phyloP scores from a whole-genome alignment of 139 green algal genomes.

The Eudorina sp. region DNA sequence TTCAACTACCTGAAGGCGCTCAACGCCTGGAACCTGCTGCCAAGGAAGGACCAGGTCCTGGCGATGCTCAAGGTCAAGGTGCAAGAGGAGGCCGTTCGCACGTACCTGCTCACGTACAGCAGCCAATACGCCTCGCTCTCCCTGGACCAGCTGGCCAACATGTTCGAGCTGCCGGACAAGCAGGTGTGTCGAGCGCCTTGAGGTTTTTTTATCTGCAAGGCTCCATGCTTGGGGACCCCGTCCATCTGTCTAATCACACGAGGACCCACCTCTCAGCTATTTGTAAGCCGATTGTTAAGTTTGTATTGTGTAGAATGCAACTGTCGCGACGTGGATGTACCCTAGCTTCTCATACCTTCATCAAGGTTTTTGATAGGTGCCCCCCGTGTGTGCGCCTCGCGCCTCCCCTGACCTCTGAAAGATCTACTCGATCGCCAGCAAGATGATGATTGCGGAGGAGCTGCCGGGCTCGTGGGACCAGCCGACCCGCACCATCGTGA shows the following conservation, averaged over 20 bases:
- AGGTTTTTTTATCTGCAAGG: too few relatives aligned
- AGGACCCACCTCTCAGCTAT: too few relatives aligned
- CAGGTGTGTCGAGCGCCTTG: conserved; percentile 64
- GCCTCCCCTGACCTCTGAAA: not conserved
- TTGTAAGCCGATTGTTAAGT: too few relatives aligned
- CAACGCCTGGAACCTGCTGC: conserved; percentile 86
- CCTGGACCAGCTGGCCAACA: conserved; percentile 87
- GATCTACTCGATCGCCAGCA: conserved; percentile 80
- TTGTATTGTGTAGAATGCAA: too few relatives aligned
- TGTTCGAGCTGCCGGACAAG: conserved; percentile 92
- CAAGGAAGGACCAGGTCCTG: conserved; percentile 66
- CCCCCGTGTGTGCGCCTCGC: not conserved
- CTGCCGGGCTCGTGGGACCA: conserved; percentile 94
- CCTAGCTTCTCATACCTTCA: too few relatives aligned
- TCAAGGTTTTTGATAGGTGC: too few relatives aligned
- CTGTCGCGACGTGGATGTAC: too few relatives aligned
- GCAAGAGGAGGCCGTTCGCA: conserved; percentile 92
- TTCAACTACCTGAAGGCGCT: conserved; percentile 78
- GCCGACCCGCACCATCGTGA: conserved; percentile 93
- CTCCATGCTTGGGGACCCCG: too few relatives aligned
- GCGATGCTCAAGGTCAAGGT: conserved; percentile 73
- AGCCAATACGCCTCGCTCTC: conserved; percentile 90
- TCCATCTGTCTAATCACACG: too few relatives aligned
- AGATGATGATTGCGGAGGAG: conserved; percentile 94
- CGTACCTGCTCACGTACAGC: conserved; percentile 93